These are phyloP conservation scores for Sanguinoderma infundibulare DNA, from an alignment of 1,284 basidiomycete genomes.

Conservation along the genomic window DNA sequence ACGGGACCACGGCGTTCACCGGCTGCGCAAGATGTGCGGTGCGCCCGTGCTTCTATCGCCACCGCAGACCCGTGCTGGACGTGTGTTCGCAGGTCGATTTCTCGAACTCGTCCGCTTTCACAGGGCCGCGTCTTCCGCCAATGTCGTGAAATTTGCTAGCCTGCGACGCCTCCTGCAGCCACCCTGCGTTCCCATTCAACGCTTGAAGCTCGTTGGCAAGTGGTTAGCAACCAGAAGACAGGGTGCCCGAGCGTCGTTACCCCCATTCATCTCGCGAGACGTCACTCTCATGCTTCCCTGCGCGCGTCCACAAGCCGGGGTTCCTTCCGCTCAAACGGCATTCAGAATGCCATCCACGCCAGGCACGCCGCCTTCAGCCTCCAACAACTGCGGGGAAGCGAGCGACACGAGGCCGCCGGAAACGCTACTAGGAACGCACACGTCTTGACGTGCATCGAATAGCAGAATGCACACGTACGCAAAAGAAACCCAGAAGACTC, in stretches of 20 bases:
- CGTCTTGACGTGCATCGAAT: not conserved
- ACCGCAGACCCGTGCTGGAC: not conserved
- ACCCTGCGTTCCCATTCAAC: not conserved
- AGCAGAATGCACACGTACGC: not conserved
- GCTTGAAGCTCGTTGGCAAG: not conserved
- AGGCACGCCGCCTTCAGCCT: conserved; percentile 3
- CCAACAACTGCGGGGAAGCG: not conserved
- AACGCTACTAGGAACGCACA: not conserved
- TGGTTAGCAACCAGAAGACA: conserved; percentile 4
- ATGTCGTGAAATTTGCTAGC: not conserved
- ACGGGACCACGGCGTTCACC: not conserved
- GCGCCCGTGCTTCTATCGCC: not conserved
- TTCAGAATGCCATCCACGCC: not conserved
- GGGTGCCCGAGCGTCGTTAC: not conserved
- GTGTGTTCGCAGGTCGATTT: not conserved
- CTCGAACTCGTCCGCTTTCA: not conserved
- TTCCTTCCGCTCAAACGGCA: not conserved
- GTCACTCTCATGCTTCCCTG: not conserved
- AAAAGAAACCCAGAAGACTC: conserved; percentile 7
- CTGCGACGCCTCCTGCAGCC: not conserved
- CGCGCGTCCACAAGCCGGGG: not conserved
- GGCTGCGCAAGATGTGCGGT: not conserved
- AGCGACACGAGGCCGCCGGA: not conserved
- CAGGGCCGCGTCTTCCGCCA: not conserved
- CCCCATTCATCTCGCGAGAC: not conserved